Evolutionary conservation across 2,329 filamentous ascomycete species (phyloP), one percentile per base, ranked within the genome.

Genomic region (Aspergillus sp.): DNA sequence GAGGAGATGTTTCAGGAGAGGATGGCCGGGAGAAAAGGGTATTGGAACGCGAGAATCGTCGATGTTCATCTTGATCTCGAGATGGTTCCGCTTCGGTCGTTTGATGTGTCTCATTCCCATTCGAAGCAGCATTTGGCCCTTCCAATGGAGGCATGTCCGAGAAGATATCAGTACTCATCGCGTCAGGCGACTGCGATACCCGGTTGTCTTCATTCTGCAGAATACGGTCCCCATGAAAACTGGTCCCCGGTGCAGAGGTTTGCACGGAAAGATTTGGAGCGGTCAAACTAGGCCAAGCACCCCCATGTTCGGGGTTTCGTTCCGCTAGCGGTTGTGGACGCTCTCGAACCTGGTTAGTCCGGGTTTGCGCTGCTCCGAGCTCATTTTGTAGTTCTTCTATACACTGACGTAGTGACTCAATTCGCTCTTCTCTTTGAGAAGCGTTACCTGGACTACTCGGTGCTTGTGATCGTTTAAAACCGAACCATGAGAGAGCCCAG

Each of bases 1-100:
- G 67, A 13, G 68, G 67, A 7, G 68, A 71, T n/a, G 67, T 65
- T 38, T 62, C 63, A 6, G 69, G 65, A 35, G 68, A 71, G 17
- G 67, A 67, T 37, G 64, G 60, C 7, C 55, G 67, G 35, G 69
- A 72, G 37, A 69, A 66, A 1, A 71, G 55, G 1, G 69, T 71
- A 48, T 70, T 67, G 46, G 69, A 64, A 22, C 65, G 64, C 7
- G 68, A 72, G 35, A 56, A 57, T 23, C 58, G 60, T 27, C 59
- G 55, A 27, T 53, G 54, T 46, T 52, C 49, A 43, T 39, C 43
- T 19, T 53, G 54, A 12, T 45, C 41, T 41, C 32, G 50, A 35
- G 45, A 52, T 19, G 43, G 50, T 43, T 49, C 50, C 51, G 39
- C 46, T 38, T 47, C 51, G 43, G 27, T 48, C 51, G 43, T 15